A percentile compares a stretch with the other conserved stretches of the same genome.
phyloP scores from a whole-genome alignment of 2,329 filamentous ascomycete genomes.

The Fusarium sublunatum region DNA sequence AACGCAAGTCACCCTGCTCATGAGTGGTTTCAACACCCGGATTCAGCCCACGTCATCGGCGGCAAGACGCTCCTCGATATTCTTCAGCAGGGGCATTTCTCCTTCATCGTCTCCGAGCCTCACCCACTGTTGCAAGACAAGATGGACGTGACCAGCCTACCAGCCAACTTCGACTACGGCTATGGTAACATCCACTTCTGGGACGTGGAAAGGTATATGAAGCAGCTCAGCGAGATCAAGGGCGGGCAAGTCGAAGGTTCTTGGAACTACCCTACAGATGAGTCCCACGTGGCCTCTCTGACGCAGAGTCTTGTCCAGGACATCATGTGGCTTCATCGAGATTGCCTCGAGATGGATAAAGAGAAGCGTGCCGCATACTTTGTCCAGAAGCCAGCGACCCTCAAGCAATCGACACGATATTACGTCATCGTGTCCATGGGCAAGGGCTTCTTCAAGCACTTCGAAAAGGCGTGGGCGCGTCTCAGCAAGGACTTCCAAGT shows the following conservation, averaged over 20 bases:
- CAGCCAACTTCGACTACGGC: neutral
- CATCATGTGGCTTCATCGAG: no score
- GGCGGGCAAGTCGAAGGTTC: neutral
- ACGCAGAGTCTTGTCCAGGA: no score
- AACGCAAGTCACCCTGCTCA: neutral
- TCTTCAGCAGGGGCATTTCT: neutral
- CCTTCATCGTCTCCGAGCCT: neutral
- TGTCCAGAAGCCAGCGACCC: no score
- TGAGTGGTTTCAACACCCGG: neutral
- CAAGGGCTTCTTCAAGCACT: no score
- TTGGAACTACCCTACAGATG: neutral
- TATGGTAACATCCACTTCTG: conserved; percentile 5
- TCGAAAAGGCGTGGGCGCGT: no score
- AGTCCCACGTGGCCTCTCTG: no score
- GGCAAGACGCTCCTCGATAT: conserved; percentile 6
- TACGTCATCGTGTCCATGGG: no score
- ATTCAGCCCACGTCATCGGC: neutral
- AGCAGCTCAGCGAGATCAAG: neutral
- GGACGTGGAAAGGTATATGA: neutral
- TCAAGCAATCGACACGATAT: no score
- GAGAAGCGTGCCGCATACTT: no score
- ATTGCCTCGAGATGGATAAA: no score
- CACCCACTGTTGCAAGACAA: neutral
- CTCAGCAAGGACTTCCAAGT: no score
- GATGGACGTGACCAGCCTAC: neutral